phyloP scores from a whole-genome alignment of 2,329 filamentous ascomycete species.

The Hypoxylon sp. region DNA sequence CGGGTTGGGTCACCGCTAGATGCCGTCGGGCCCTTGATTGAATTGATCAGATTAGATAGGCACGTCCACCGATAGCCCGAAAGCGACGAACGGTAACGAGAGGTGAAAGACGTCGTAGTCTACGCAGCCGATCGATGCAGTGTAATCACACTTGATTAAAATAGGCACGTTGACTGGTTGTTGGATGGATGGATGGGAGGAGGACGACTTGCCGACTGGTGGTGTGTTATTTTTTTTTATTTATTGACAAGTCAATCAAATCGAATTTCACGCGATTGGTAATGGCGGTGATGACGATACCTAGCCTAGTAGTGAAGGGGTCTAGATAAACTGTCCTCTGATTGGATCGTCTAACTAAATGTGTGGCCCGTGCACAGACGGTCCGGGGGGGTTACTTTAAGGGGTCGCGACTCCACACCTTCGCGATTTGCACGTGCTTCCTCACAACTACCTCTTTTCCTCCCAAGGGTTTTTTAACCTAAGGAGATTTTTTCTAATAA shows the following conservation, averaged over 20 bases:
- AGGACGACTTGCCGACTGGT: constrained; percentile 9
- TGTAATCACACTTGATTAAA: background rate
- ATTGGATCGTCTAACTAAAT: background rate
- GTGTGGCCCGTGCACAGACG: constrained; percentile 15
- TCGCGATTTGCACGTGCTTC: constrained; percentile 9
- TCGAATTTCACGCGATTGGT: constrained; percentile 39
- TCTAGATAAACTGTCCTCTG: background rate
- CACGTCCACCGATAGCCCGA: constrained; percentile 12
- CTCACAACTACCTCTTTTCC: background rate
- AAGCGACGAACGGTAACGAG: constrained; percentile 14
- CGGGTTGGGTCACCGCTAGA: constrained; percentile 10
- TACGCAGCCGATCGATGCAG: background rate
- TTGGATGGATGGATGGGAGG: background rate
- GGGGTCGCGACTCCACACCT: constrained; percentile 11
- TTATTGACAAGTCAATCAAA: constrained; percentile 35
- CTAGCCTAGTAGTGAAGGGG: constrained; percentile 22
- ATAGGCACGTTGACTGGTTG: constrained; percentile 21
- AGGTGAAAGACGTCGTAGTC: background rate
- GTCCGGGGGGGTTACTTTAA: constrained; percentile 1
- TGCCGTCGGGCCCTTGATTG: background rate
- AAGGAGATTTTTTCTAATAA: background rate
- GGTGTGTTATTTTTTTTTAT: constrained; percentile 31
- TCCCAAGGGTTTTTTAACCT: background rate
- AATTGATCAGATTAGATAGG: constrained; percentile 20
- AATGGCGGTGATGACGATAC: constrained; percentile 46